phyloP scores from a whole-genome alignment of 345 rosid species.

The Erysimum cheiranthoides region DNA sequence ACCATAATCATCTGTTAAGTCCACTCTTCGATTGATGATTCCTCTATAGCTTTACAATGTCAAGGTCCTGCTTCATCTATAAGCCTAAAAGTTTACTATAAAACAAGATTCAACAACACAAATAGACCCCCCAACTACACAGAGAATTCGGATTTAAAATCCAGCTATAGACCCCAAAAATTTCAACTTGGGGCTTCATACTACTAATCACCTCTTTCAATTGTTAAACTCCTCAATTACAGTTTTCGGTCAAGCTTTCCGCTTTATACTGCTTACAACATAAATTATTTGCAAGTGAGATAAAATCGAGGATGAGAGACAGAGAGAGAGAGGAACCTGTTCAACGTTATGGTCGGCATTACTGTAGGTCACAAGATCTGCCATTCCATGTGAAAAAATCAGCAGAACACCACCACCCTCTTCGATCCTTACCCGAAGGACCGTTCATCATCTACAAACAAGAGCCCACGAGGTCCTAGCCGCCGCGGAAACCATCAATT shows the following conservation, averaged over 20 bases:
- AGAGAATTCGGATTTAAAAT: neutral
- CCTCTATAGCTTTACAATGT: slow-evolving; percentile 12
- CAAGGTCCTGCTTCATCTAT: slow-evolving; percentile 15
- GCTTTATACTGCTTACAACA: neutral
- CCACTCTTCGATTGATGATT: neutral
- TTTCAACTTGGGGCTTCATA: too few species aligned
- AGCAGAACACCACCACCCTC: slow-evolving; percentile 78
- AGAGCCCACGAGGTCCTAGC: slow-evolving; percentile 45
- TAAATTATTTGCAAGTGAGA: neutral
- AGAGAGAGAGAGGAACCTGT: slow-evolving; percentile 57
- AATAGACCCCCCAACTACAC: neutral
- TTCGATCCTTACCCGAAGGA: slow-evolving; percentile 77
- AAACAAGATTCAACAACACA: slow-evolving; percentile 6
- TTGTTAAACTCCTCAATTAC: neutral
- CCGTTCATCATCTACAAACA: slow-evolving; percentile 76
- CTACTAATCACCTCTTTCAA: neutral
- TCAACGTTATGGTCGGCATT: slow-evolving; percentile 85
- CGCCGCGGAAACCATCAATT: slow-evolving; percentile 50
- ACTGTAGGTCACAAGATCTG: slow-evolving; percentile 93
- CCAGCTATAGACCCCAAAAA: neutral
- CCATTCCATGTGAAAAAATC: slow-evolving; percentile 95
- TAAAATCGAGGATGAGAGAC: neutral
- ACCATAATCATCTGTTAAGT: neutral
- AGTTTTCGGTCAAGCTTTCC: neutral
- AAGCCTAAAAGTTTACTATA: slow-evolving; percentile 20